Evolutionary conservation across 106 monocot genomes (phyloP).

Genomic region (Dioscorea zingiberensis): DNA sequence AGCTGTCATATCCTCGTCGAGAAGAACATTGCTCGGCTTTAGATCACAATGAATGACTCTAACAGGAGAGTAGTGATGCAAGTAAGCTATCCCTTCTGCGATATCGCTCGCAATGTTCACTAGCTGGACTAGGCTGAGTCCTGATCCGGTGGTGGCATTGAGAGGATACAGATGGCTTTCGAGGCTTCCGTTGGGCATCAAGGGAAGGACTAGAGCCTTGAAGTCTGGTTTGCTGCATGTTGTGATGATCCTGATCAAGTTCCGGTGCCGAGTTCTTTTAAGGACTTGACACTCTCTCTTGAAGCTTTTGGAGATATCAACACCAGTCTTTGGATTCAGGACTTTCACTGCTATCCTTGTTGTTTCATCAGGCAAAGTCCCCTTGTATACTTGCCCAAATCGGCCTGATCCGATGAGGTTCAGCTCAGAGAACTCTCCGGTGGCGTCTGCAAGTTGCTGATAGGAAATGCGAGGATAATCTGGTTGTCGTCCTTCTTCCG

Average conservation of each 20-base stretch:
- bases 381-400: slow-evolving; percentile 76
- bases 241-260: slow-evolving; percentile 81
- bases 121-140: slow-evolving; percentile 34
- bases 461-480: slow-evolving; percentile 73
- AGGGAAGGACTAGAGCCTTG: slow-evolving; percentile 74
- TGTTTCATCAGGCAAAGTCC: slow-evolving; percentile 33
- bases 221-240: slow-evolving; percentile 83
- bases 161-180: slow-evolving; percentile 49
- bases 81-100: slow-evolving; percentile 81
- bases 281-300: slow-evolving; percentile 77
- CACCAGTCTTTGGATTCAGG: slow-evolving; percentile 26
- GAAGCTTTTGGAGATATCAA: slow-evolving; percentile 44
- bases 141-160: no score
- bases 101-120: slow-evolving; percentile 57
- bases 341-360: slow-evolving; percentile 68
- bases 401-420: slow-evolving; percentile 66
- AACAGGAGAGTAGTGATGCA: slow-evolving; percentile 80
- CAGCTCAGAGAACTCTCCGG: slow-evolving; percentile 49
- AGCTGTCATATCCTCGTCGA: slow-evolving; percentile 73
- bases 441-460: slow-evolving; percentile 56
- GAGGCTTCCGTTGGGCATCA: slow-evolving; percentile 85
- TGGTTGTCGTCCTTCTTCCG: slow-evolving; percentile 4
- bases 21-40: slow-evolving; percentile 94
- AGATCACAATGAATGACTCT: slow-evolving; percentile 86
- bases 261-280: slow-evolving; percentile 68